A percentile compares a stretch with the other conserved stretches of the same genome.
phyloP scores from a whole-genome alignment of 1,139 yeast species.

The Debaryomyces fabryi region DNA sequence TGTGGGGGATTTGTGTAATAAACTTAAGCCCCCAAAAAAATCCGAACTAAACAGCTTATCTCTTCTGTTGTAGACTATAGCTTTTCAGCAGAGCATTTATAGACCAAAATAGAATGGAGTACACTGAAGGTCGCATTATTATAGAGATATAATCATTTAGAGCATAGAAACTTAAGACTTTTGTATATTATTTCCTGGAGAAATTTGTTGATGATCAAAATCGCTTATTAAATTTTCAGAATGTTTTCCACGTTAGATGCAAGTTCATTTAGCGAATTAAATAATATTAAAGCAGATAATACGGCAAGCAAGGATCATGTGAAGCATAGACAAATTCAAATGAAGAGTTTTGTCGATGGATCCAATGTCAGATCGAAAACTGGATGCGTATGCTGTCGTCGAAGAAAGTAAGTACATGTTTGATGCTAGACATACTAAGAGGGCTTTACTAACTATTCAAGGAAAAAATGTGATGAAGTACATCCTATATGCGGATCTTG shows the following conservation, averaged over 20 bases:
- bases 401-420: conserved; percentile 11
- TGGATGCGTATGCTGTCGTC: conserved; percentile 12
- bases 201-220: neutral
- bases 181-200: neutral
- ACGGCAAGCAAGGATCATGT: neutral
- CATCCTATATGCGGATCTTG: conserved; percentile 31
- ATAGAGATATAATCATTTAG: neutral
- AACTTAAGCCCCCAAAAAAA: neutral
- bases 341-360: conserved; percentile 5
- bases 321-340: neutral
- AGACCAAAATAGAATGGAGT: neutral
- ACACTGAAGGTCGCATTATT: neutral
- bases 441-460: neutral
- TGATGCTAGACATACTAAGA: neutral
- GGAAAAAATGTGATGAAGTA: conserved; percentile 30
- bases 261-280: conserved; percentile 8
- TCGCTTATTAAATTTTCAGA: neutral
- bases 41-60: neutral
- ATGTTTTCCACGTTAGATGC: conserved; percentile 13
- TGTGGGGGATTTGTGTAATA: neutral
- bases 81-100: neutral
- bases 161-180: neutral
- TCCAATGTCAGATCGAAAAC: conserved; percentile 10
- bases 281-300: neutral
- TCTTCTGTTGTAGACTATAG: neutral